A percentile compares a stretch with the other conserved stretches of the same genome.
Evolutionary conservation across 495 filamentous ascomycete genomes (phyloP).

Genomic region (Podospora fimiseda): DNA sequence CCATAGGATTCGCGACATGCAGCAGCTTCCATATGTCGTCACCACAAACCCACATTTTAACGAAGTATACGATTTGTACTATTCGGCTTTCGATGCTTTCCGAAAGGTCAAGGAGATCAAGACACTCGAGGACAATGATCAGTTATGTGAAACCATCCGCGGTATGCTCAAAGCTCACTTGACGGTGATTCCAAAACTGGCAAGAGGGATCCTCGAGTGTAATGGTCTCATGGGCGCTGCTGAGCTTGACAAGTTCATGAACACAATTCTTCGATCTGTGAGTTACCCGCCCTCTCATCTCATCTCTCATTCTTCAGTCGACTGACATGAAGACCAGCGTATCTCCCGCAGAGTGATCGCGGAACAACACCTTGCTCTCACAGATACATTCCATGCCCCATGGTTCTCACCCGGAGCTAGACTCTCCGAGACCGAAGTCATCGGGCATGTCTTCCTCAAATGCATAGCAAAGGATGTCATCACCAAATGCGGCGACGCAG

Average conservation of each 20-base stretch:
- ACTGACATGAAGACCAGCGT: slow-evolving; percentile 43
- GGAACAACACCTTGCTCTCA: slow-evolving; percentile 94
- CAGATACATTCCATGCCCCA: slow-evolving; percentile 87
- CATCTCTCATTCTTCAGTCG: background rate
- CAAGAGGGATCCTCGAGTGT: slow-evolving; percentile 89
- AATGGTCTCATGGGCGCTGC: slow-evolving; percentile 68
- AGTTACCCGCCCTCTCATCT: slow-evolving; percentile 23
- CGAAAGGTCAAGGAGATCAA: slow-evolving; percentile 77
- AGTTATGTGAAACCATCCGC: slow-evolving; percentile 73
- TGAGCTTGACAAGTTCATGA: slow-evolving; percentile 91
- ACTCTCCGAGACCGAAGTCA: slow-evolving; percentile 70
- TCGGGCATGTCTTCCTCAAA: slow-evolving; percentile 91
- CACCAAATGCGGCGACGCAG: slow-evolving; percentile 67
- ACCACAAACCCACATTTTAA: slow-evolving; percentile 92
- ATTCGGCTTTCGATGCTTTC: slow-evolving; percentile 86
- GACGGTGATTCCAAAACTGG: slow-evolving; percentile 85
- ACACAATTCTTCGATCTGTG: slow-evolving; percentile 84
- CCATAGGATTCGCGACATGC: slow-evolving; percentile 94
- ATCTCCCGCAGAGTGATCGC: slow-evolving; percentile 96
- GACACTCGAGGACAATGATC: slow-evolving; percentile 84
- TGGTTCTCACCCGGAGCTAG: slow-evolving; percentile 86
- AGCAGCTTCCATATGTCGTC: slow-evolving; percentile 91
- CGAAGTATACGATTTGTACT: slow-evolving; percentile 94
- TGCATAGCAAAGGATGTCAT: slow-evolving; percentile 90
- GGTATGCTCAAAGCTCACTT: slow-evolving; percentile 80